Conservation (phyloP, 1,139 yeast species). For the Zygotorulaspora mrakii region DNA sequence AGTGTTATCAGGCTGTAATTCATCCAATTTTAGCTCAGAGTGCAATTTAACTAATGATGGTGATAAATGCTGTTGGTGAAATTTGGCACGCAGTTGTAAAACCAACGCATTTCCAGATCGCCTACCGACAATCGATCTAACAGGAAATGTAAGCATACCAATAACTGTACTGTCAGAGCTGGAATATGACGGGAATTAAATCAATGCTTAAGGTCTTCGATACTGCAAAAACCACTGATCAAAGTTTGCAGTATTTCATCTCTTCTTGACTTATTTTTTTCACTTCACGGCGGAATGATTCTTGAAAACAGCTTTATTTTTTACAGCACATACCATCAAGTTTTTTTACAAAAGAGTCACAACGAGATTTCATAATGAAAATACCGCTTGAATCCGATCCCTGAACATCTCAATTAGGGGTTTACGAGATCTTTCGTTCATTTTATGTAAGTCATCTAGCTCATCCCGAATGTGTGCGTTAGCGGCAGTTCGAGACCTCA, state of each 20-base stretch:
- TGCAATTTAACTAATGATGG: conserved; percentile 30
- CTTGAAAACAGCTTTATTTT: no score
- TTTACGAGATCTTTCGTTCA: no score
- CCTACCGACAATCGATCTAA: conserved; percentile 5
- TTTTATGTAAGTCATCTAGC: no score
- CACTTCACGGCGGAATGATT: not conserved
- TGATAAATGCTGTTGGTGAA: conserved; percentile 22
- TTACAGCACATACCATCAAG: no score
- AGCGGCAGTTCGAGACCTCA: no score
- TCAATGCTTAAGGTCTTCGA: not conserved
- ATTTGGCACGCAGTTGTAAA: conserved; percentile 16
- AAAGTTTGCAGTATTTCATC: not conserved
- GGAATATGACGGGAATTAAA: no score
- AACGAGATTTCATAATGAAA: not conserved
- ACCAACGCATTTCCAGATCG: conserved; percentile 7
- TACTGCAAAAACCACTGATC: not conserved
- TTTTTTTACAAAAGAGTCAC: not conserved
- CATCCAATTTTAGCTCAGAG: conserved; percentile 43
- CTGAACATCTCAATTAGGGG: no score
- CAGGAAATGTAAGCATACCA: conserved; percentile 8
- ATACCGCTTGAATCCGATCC: no score
- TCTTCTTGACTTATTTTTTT: not conserved
- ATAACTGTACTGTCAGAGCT: not conserved
- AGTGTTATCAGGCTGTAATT: conserved; percentile 54
- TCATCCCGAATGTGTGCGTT: no score